Percentiles rank a stretch among this genome's conserved stretches.
Evolutionary conservation across 768 basidiomycete genomes (phyloP).

Genomic region (Calvatia gigantea): DNA sequence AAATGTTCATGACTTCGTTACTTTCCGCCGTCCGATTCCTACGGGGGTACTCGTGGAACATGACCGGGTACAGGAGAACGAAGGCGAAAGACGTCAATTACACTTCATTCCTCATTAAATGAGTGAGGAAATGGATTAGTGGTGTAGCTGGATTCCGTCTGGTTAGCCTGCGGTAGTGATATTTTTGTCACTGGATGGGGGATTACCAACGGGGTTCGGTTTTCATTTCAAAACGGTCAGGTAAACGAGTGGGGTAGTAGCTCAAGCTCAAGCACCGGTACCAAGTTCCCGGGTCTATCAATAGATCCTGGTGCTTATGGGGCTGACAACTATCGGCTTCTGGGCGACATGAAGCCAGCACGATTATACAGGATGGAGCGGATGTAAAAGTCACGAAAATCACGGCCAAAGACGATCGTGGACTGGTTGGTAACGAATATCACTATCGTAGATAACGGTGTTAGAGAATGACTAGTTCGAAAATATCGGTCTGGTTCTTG

Average conservation of each 20-base stretch:
- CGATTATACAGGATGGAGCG: not conserved
- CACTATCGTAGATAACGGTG: not conserved
- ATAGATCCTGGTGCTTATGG: not conserved
- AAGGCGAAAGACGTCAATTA: not conserved
- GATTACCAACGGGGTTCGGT: not conserved
- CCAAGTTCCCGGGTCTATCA: not conserved
- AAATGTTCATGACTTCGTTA: not conserved
- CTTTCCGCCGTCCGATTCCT: slow-evolving; percentile 12
- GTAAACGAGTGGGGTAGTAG: slow-evolving; percentile 4
- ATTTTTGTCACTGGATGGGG: not conserved
- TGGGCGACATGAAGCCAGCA: not conserved
- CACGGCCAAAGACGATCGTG: no score
- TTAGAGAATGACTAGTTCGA: not conserved
- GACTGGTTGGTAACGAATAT: no score
- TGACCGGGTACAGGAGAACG: no score
- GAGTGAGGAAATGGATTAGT: not conserved
- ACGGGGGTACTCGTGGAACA: no score
- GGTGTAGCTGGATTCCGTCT: not conserved
- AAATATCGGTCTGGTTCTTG: not conserved
- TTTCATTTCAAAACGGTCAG: not conserved
- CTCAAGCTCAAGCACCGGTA: not conserved
- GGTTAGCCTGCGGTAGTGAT: not conserved
- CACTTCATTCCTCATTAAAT: not conserved
- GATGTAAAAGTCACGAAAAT: not conserved
- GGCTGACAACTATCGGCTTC: not conserved